Percentiles rank a stretch among this genome's conserved stretches.
These are phyloP conservation scores for Auriscalpium microsporum DNA, from an alignment of 768 basidiomycete species.

Conservation along the genomic window DNA sequence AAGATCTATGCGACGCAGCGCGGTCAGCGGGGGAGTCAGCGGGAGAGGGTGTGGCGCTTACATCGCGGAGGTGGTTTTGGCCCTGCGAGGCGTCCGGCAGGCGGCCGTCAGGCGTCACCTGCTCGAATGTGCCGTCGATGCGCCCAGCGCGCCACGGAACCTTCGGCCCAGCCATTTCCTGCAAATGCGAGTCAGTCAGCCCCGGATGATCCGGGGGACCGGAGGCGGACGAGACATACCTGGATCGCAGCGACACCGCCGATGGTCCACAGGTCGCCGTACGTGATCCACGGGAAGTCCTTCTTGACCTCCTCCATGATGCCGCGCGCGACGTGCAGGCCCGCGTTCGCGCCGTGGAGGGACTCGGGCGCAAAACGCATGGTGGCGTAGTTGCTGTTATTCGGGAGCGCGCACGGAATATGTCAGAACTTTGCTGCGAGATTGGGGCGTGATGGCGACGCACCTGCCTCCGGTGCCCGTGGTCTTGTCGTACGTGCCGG, in stretches of 20 bases:
- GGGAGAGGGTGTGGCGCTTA: slow-evolving; percentile 24
- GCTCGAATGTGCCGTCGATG: slow-evolving; percentile 69
- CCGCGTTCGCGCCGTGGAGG: slow-evolving; percentile 75
- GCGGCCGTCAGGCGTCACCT: slow-evolving; percentile 82
- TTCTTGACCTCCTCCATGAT: slow-evolving; percentile 83
- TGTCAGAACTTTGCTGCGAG: background rate
- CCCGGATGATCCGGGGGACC: background rate
- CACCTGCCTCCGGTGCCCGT: slow-evolving; percentile 74
- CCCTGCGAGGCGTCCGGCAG: slow-evolving; percentile 84
- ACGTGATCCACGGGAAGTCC: slow-evolving; percentile 89
- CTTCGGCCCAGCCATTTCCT: slow-evolving; percentile 90
- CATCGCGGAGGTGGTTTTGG: slow-evolving; percentile 74
- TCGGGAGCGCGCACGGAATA: slow-evolving; percentile 5
- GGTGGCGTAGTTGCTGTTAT: slow-evolving; percentile 84
- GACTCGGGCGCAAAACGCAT: slow-evolving; percentile 96
- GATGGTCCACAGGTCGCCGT: slow-evolving; percentile 96
- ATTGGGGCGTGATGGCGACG: background rate
- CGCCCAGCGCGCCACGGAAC: slow-evolving; percentile 92
- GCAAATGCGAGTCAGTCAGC: slow-evolving; percentile 3
- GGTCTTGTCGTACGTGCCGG: slow-evolving; percentile 85
- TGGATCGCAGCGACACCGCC: slow-evolving; percentile 87
- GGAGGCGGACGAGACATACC: slow-evolving; percentile 22
- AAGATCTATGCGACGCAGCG: slow-evolving; percentile 46
- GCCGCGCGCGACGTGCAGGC: slow-evolving; percentile 70
- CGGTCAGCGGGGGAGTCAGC: background rate